Evolutionary conservation across 1,284 basidiomycete species (phyloP), one percentile per base, ranked within the genome.

Genomic region (Pyrrhoderma noxium): DNA sequence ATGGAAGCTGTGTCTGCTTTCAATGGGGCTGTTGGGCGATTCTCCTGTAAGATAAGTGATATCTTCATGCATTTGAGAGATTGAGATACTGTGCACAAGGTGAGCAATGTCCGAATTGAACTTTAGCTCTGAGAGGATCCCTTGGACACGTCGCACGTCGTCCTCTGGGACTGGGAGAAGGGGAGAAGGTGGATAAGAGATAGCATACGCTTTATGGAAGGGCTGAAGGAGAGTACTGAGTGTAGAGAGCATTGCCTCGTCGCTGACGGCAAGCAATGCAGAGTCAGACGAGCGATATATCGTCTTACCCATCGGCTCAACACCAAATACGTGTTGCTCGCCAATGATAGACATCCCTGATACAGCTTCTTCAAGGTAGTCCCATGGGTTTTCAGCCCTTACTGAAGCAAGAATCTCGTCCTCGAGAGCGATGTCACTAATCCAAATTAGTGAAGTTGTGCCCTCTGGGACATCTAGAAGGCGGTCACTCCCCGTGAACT

Each of bases 1-100:
- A 0, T 83, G 73, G 67, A 93, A 93, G 5, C 86, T 88, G 62
- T 93, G 88, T 13, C 91, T 74, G 1, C 81, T 83, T 27, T 80
- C 61, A 55, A 93, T 87, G 72, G 2, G 82, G 84, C 35, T 69
- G 60, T 18, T 66, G 71, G 57, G 83, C 82, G 50, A 37, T 66
- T 93, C 91, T 51, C 90, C 90, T 0, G 90, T 91, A 53, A 94
- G 77, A 64, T 79, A 92, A 45, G 80, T 76, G 40, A 93, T 75
- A 64, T 89, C 84, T 42, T 76, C 71, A 51, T 72, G 70, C 68
- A 93, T 79, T 56, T 80, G 75, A 4, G 75, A 63, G 34, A 80
- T 62, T 44, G 78, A 88, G 53, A 83, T 75, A 59, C 71, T 80
- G 60, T 77, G 73, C 22, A 91, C 80, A 44, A 83, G 66, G 34